Percentiles rank a stretch among this genome's conserved stretches.
phyloP scores from a whole-genome alignment of 495 filamentous ascomycete genomes.

The Poronia punctata region DNA sequence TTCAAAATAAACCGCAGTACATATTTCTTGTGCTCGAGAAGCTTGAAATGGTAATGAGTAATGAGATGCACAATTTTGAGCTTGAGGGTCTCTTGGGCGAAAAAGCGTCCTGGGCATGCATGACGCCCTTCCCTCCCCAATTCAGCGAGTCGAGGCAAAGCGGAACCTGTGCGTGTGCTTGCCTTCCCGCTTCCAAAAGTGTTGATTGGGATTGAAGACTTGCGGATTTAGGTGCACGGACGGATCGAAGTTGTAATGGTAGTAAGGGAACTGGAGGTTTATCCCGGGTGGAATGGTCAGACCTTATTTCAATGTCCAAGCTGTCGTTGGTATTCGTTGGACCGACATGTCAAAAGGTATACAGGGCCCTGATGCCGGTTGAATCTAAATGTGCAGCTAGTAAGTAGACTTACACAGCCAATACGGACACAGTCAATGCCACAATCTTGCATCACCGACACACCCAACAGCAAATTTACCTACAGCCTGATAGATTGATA shows the following conservation, averaged over 20 bases:
- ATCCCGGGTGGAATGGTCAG: background rate
- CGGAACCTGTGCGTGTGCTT: background rate
- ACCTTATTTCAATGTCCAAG: background rate
- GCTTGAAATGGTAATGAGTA: background rate
- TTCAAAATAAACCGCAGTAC: background rate
- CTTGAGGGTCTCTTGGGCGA: background rate
- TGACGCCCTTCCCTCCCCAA: background rate
- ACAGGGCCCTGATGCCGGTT: too few species aligned
- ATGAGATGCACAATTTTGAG: background rate
- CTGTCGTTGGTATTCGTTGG: background rate
- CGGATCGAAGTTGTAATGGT: background rate
- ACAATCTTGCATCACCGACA: too few species aligned
- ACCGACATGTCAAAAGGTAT: background rate
- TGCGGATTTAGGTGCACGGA: background rate
- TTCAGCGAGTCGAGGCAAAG: background rate
- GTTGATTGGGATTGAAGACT: background rate
- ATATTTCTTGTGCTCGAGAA: background rate
- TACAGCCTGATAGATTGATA: too few species aligned
- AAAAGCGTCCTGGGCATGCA: background rate
- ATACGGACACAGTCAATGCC: too few species aligned
- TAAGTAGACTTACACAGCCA: too few species aligned
- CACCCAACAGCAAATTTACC: too few species aligned
- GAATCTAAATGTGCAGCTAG: too few species aligned
- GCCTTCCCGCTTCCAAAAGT: background rate
- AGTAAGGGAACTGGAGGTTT: background rate